Evolutionary conservation across 805 yeast genomes (phyloP).

Genomic region (Barnettozyma pratensis): DNA sequence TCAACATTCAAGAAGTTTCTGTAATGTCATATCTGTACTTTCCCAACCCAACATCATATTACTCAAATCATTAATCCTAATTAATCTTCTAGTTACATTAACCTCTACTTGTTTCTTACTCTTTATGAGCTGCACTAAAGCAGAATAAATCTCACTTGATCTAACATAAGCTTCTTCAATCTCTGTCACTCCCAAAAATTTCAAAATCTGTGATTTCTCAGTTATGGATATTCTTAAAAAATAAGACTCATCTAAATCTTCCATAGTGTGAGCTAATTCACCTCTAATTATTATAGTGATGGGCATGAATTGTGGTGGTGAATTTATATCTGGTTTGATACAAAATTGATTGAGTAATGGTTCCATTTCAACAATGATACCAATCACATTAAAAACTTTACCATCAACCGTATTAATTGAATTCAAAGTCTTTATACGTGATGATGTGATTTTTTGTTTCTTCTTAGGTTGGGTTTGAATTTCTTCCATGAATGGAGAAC

Average conservation of each 20-base stretch:
- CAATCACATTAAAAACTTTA: conserved; percentile 11
- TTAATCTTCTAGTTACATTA: conserved; percentile 12
- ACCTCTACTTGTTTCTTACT: conserved; percentile 2
- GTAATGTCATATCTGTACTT: conserved; percentile 10
- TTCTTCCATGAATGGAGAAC: not conserved
- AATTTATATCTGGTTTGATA: conserved; percentile 3
- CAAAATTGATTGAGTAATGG: conserved; percentile 16
- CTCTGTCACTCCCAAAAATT: conserved; percentile 20
- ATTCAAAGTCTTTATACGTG: conserved; percentile 10
- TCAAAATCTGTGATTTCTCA: conserved; percentile 10
- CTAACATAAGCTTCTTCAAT: conserved; percentile 21
- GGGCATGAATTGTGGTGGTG: conserved; percentile 12
- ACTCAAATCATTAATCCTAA: conserved; percentile 8
- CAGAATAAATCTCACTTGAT: conserved; percentile 4
- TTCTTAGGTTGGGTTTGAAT: not conserved
- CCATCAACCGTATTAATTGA: conserved; percentile 17
- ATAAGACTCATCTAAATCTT: conserved; percentile 7
- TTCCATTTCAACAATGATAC: conserved; percentile 15
- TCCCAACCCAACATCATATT: conserved; percentile 17
- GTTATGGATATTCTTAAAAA: conserved; percentile 11
- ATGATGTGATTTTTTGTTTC: not conserved
- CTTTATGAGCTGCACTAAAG: conserved; percentile 7
- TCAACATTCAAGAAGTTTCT: not conserved
- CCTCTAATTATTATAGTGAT: conserved; percentile 6
- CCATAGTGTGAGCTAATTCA: not conserved